phyloP scores from a whole-genome alignment of 345 rosid genomes.

The Nasturtium officinale region DNA sequence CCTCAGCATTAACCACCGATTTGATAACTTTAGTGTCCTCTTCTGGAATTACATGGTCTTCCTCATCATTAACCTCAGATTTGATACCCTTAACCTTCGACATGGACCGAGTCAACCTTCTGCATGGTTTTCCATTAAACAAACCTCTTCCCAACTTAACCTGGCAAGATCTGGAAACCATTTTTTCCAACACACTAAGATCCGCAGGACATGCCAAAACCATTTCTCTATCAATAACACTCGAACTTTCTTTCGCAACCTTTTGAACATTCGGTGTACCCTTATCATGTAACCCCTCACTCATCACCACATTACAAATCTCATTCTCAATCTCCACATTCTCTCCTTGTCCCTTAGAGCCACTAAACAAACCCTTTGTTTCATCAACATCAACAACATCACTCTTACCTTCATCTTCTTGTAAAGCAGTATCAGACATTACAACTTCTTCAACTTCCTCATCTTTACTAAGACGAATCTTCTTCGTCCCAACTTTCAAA shows the following conservation, averaged over 20 bases:
- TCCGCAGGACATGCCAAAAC: slow-evolving; percentile 38
- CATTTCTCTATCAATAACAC: slow-evolving; percentile 11
- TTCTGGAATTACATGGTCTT: not conserved
- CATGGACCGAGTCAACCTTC: slow-evolving; percentile 63
- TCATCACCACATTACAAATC: not conserved
- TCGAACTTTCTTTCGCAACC: not conserved
- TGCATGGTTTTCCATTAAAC: slow-evolving; percentile 36
- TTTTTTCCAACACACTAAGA: slow-evolving; percentile 11
- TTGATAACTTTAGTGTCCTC: not conserved
- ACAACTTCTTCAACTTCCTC: slow-evolving; percentile 12
- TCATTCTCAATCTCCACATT: slow-evolving; percentile 4
- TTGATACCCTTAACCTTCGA: slow-evolving; percentile 45
- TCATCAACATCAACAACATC: slow-evolving; percentile 70
- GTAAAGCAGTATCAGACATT: slow-evolving; percentile 43
- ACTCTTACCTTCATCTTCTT: slow-evolving; percentile 74
- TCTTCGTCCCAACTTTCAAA: slow-evolving; percentile 27
- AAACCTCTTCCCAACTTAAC: slow-evolving; percentile 34
- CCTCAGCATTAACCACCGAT: not conserved
- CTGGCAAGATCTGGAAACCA: slow-evolving; percentile 27
- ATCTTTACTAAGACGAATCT: slow-evolving; percentile 36
- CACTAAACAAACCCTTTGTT: slow-evolving; percentile 40
- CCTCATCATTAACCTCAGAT: slow-evolving; percentile 30
- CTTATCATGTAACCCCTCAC: slow-evolving; percentile 1
- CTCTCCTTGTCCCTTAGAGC: too few species aligned
- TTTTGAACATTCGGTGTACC: not conserved